Evolutionary conservation across 2,329 filamentous ascomycete genomes (phyloP).

Genomic region (Neospermospora avenae): DNA sequence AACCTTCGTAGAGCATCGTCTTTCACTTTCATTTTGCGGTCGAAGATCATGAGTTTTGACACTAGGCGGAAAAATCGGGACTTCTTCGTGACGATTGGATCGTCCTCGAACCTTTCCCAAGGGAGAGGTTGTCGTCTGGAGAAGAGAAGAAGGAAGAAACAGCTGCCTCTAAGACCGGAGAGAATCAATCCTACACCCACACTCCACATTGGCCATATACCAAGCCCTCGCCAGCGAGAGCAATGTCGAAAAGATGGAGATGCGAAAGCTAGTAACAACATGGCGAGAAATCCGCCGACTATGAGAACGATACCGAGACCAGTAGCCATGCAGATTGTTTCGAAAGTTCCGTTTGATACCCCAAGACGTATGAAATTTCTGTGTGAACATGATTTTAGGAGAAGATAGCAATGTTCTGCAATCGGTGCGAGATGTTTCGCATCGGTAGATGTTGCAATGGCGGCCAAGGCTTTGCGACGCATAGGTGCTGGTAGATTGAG

Average conservation of each 20-base stretch:
- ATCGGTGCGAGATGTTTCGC: constrained; percentile 39
- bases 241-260: constrained; percentile 38
- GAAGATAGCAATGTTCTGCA: constrained; percentile 45
- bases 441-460: constrained; percentile 39
- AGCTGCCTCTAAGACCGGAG: constrained; percentile 44
- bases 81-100: constrained; percentile 4
- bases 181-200: constrained; percentile 43
- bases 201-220: constrained; percentile 46
- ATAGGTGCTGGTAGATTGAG: constrained; percentile 46
- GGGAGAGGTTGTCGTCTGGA: constrained; percentile 44
- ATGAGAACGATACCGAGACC: constrained; percentile 42
- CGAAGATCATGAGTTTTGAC: constrained; percentile 45
- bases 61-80: constrained; percentile 34
- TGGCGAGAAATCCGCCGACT: constrained; percentile 39
- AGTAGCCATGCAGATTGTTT: constrained; percentile 47
- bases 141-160: constrained; percentile 47
- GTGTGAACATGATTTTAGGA: constrained; percentile 47
- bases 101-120: constrained; percentile 47
- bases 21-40: constrained; percentile 45
- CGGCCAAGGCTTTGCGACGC: constrained; percentile 39
- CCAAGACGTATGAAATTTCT: constrained; percentile 52
- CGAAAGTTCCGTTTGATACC: constrained; percentile 49
- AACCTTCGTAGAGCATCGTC: constrained; percentile 42
- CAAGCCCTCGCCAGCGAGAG: constrained; percentile 42
- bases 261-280: constrained; percentile 41